Evolutionary conservation across 345 rosid species (phyloP), one percentile per base, ranked within the genome.

Genomic region (Gynandropsis gynandra): DNA sequence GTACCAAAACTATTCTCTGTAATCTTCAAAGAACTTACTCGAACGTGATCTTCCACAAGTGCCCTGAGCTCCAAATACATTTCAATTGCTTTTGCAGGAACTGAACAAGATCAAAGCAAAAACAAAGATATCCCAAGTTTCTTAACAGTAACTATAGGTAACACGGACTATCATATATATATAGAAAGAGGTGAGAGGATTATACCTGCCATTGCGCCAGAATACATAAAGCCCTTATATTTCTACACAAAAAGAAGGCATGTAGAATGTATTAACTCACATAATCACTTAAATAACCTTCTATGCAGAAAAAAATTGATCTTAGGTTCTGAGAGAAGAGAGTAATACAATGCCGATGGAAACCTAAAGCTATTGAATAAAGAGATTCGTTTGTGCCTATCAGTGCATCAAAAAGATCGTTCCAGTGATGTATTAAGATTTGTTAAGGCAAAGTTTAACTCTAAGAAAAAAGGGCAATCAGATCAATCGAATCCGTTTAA

Each of bases 61-160:
- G 75, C 83, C 75, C 99, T 80, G 15, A 83, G 49, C 69, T 93
- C 97, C 82, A 93, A 61, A 75, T 93, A 93, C 64, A 71, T 72
- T 42, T 93, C 95, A 56, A 80, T 71, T 24, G 85, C 83, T 83
- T 74, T 76, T 18, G 80, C 82, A 50, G 95, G 79, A 54, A 80
- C 99, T 93, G 81, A 61, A 73, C 10, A 47, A 9, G 48, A 58
- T 42, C 13, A 33, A 45, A 62, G 40, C 15, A 54, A 63, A 59
- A 24, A 24, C 10, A 9, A 63, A 16, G 35, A 58, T 20, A 59
- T 15, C 12, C 21, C 16, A 58, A 18, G 35, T 36, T 38, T 29
- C 52, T 41, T 2, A 27, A 17, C 47, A 19, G 9, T 45, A 52
- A 4, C 13, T 18, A 11, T 5, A 16, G 8, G 11, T 7, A 44